These are phyloP conservation scores for Scutellaria minor DNA, from an alignment of 257 asterid genomes.

Conservation along the genomic window DNA sequence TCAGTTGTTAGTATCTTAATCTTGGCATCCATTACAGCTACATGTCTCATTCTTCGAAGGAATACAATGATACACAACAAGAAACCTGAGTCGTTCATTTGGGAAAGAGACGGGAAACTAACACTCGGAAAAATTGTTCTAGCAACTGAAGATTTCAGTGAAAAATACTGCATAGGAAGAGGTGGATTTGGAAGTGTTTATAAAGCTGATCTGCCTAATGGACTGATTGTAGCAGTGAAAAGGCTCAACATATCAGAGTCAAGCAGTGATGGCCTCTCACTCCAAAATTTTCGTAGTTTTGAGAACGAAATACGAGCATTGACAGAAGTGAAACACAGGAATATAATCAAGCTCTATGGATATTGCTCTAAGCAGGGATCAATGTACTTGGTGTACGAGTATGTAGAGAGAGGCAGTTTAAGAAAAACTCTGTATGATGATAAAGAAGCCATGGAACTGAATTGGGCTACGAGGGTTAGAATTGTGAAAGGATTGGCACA, in stretches of 20 bases:
- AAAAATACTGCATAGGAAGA: slow-evolving; percentile 69
- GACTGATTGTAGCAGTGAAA: slow-evolving; percentile 79
- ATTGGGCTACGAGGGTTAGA: slow-evolving; percentile 35
- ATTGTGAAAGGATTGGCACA: too few relatives aligned
- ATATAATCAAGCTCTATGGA: slow-evolving; percentile 84
- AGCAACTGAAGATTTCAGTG: slow-evolving; percentile 75
- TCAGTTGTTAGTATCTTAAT: slow-evolving; percentile 51
- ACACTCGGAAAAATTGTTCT: slow-evolving; percentile 68
- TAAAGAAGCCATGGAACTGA: slow-evolving; percentile 50
- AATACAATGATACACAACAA: slow-evolving; percentile 44
- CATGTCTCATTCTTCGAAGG: slow-evolving; percentile 42
- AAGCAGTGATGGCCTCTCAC: slow-evolving; percentile 36
- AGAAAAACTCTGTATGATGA: slow-evolving; percentile 54
- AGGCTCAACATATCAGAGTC: slow-evolving; percentile 70
- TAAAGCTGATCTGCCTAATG: slow-evolving; percentile 60
- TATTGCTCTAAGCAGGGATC: background rate
- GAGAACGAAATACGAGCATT: slow-evolving; percentile 77
- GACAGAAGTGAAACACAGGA: slow-evolving; percentile 90
- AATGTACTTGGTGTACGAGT: too few relatives aligned
- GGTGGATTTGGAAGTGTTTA: slow-evolving; percentile 93
- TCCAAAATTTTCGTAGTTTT: slow-evolving; percentile 52
- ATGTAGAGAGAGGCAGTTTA: slow-evolving; percentile 18
- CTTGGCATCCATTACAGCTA: slow-evolving; percentile 44
- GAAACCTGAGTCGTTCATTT: slow-evolving; percentile 54
- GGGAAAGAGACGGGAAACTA: slow-evolving; percentile 79